Conservation (phyloP, 2,329 filamentous ascomycete species). For the Lachnum nothofagi region DNA sequence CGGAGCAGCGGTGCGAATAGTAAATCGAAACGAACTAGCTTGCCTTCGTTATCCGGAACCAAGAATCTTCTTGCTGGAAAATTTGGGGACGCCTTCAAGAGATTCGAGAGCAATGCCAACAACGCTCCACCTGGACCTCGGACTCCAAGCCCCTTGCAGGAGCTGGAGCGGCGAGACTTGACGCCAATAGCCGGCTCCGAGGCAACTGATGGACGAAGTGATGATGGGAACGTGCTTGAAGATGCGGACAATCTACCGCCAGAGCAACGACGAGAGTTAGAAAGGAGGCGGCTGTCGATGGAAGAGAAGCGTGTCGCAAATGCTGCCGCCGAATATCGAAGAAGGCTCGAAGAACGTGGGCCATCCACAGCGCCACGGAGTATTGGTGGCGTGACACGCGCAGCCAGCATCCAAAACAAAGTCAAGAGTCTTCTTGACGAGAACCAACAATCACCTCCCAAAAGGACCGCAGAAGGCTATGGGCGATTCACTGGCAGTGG, state of each 20-base stretch:
- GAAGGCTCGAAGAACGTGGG: slow-evolving; percentile 62
- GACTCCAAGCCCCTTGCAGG: slow-evolving; percentile 40
- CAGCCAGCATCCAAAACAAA: slow-evolving; percentile 84
- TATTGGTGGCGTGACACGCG: slow-evolving; percentile 57
- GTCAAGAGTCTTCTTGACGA: slow-evolving; percentile 82
- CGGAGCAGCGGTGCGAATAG: slow-evolving; percentile 48
- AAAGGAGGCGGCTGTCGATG: slow-evolving; percentile 72
- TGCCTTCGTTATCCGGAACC: slow-evolving; percentile 65
- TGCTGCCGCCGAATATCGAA: slow-evolving; percentile 82
- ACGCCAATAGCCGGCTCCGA: slow-evolving; percentile 75
- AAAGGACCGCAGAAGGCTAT: slow-evolving; percentile 81
- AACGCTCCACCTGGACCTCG: slow-evolving; percentile 38
- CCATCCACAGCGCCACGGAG: slow-evolving; percentile 46
- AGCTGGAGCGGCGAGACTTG: slow-evolving; percentile 38
- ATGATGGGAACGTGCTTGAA: slow-evolving; percentile 59
- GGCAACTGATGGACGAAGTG: slow-evolving; percentile 61
- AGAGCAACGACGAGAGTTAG: slow-evolving; percentile 84
- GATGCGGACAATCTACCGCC: slow-evolving; percentile 71
- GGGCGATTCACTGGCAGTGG: slow-evolving; percentile 70
- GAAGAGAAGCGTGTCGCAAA: slow-evolving; percentile 87
- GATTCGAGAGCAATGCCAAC: slow-evolving; percentile 63
- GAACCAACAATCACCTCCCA: slow-evolving; percentile 56
- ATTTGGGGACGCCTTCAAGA: slow-evolving; percentile 90
- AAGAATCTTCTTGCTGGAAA: slow-evolving; percentile 81
- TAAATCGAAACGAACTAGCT: slow-evolving; percentile 65